A percentile compares a stretch with the other conserved stretches of the same genome.
Conservation (phyloP, 192 early-diverging fungal species). For the Coemansia sp. region DNA sequence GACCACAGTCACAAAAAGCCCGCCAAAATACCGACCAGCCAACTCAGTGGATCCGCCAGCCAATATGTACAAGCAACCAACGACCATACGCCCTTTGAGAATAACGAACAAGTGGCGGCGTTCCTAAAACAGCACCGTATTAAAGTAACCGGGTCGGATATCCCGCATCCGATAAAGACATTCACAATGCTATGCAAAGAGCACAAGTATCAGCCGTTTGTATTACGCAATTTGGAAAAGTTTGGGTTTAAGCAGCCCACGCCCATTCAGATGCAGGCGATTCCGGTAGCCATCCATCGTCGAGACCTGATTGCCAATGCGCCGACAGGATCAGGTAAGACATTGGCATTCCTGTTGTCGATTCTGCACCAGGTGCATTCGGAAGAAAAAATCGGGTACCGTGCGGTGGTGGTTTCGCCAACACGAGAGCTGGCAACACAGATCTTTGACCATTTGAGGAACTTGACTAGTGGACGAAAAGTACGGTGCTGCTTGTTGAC, state of each 20-base stretch:
- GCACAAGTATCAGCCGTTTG: constrained; percentile 67
- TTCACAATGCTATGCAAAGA: constrained; percentile 76
- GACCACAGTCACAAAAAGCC: constrained; percentile 20
- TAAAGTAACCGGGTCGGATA: constrained; percentile 79
- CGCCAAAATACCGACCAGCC: constrained; percentile 25
- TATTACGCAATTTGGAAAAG: constrained; percentile 69
- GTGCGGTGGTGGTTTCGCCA: constrained; percentile 90
- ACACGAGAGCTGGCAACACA: constrained; percentile 88
- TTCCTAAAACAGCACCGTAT: constrained; percentile 81
- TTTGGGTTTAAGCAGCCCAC: constrained; percentile 76
- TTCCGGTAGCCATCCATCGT: constrained; percentile 83
- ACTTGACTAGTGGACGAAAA: constrained; percentile 69
- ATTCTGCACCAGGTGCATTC: constrained; percentile 82
- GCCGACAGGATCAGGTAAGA: constrained; percentile 98
- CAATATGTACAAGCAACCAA: constrained; percentile 29
- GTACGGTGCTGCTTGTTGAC: constrained; percentile 82
- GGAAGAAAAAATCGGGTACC: constrained; percentile 76
- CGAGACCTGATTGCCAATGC: constrained; percentile 94
- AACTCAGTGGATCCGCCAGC: constrained; percentile 47
- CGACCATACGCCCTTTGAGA: constrained; percentile 42
- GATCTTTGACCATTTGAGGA: constrained; percentile 82
- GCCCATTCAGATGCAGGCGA: constrained; percentile 91
- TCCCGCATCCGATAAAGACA: constrained; percentile 78
- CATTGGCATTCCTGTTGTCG: constrained; percentile 88
- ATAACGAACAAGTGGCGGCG: constrained; percentile 41